Evolutionary conservation across 1,284 basidiomycete genomes (phyloP), one percentile per base, ranked within the genome.

Genomic region (Dichomitus squalens): DNA sequence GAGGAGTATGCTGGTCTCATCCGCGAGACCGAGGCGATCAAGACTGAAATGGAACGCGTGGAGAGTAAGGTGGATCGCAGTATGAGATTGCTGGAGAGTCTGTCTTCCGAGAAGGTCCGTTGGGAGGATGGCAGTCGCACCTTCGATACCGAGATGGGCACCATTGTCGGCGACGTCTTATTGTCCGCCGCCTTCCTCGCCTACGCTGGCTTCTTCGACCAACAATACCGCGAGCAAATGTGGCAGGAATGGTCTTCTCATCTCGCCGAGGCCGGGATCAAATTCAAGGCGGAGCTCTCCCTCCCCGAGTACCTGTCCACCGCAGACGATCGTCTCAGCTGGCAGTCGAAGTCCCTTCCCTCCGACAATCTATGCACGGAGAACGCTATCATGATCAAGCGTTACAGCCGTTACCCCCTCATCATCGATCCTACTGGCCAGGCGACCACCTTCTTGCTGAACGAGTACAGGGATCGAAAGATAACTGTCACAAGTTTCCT

Each of bases 391-490:
- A 99, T 97, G 93, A 86, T 99, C 71, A 96, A 97, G 72, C 89
- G 95, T 46, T 98, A 96, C 85, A 95, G 95, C 71, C 93, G 97
- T 16, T 99, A 98, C 72, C 98, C 97, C 2, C 85, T 99, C 53
- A 94, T 99, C 64, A 95, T 99, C 68, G 97, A 99, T 72, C 97
- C 97, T 1, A 98, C 96, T 0, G 97, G 97, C n/a, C 97, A 99
- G 72, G 96, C 97, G 1, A 96, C 95, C 0, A 84, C 87, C 2
- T 99, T 96, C 85, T 76, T 99, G 55, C 81, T 96, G 64, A 96
- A 97, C 68, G 92, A 98, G 72, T 97, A 96, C 81, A 92, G 89
- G 73, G 92, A 96, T 52, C 88, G 95, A 66, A 99, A 99, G 79
- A 96, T 99, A 68, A 95, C 95, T 0, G 92, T 98, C 60, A 98